Conservation (phyloP, 257 asterid species). For the Primulina huaijiensis region DNA sequence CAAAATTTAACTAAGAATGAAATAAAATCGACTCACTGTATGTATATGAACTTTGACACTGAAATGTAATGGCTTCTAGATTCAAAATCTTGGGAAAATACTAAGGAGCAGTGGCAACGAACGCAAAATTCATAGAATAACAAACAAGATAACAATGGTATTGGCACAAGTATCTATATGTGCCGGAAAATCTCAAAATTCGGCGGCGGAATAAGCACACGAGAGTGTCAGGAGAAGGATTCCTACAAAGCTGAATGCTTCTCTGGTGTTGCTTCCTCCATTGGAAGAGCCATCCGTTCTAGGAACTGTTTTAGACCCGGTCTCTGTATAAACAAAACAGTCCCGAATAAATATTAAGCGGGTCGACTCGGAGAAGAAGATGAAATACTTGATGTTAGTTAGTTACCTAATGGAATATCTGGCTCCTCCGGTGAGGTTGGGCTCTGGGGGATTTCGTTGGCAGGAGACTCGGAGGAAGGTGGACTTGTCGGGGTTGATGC, state of each 20-base stretch:
- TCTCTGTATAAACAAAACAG: slow-evolving; percentile 15
- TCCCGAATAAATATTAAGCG: not conserved
- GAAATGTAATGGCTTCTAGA: too few relatives aligned
- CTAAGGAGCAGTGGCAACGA: not conserved
- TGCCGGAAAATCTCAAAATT: slow-evolving; percentile 19
- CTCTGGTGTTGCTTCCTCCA: slow-evolving; percentile 34
- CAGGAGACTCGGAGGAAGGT: slow-evolving; percentile 30
- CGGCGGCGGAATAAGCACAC: slow-evolving; percentile 22
- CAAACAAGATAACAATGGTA: not conserved
- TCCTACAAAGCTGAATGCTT: slow-evolving; percentile 19
- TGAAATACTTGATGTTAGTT: not conserved
- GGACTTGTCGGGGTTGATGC: slow-evolving; percentile 34
- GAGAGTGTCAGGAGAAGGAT: slow-evolving; percentile 24
- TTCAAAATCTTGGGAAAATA: not conserved
- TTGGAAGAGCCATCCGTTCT: slow-evolving; percentile 22
- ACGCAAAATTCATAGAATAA: not conserved
- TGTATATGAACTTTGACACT: too few relatives aligned
- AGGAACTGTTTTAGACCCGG: slow-evolving; percentile 40
- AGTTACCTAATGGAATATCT: slow-evolving; percentile 37
- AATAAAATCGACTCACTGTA: too few relatives aligned
- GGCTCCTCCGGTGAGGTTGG: slow-evolving; percentile 25
- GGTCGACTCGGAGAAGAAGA: not conserved
- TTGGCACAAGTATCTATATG: not conserved
- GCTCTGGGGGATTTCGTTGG: slow-evolving; percentile 22
- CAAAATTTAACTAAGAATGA: too few relatives aligned